Conservation (phyloP, 345 rosid species). For the Camelina neglecta region DNA sequence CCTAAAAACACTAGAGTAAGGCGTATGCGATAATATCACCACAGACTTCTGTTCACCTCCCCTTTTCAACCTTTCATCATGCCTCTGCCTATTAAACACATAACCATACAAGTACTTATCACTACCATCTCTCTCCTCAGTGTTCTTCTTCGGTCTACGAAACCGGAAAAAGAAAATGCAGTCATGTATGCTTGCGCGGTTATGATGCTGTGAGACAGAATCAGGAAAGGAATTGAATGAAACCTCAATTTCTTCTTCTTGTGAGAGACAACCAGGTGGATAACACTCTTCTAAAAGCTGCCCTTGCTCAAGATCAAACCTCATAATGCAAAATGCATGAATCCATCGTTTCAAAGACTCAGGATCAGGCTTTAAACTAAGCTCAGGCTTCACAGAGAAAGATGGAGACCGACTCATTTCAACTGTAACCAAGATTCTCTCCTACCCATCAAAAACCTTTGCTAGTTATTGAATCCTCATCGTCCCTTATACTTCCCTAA, state of each 20-base stretch:
- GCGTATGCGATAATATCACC: conserved; percentile 81
- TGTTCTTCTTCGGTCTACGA: conserved; percentile 55
- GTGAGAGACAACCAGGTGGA: conserved; percentile 68
- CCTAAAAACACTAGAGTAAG: conserved; percentile 83
- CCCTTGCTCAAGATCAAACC: conserved; percentile 97
- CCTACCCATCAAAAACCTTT: conserved; percentile 44
- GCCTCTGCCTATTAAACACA: conserved; percentile 94
- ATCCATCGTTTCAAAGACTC: conserved; percentile 80
- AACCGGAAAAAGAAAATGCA: conserved; percentile 97
- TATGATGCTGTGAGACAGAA: conserved; percentile 87
- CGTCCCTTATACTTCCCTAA: conserved; percentile 33
- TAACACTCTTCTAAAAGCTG: conserved; percentile 95
- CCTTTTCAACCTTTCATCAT: conserved; percentile 90
- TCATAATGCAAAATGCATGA: conserved; percentile 81
- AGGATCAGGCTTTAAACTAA: conserved; percentile 61
- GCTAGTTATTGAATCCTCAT: conserved; percentile 16
- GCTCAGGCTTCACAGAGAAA: conserved; percentile 74
- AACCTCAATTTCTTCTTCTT: conserved; percentile 88
- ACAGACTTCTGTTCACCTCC: conserved; percentile 99
- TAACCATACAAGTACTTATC: conserved; percentile 75
- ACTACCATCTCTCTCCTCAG: conserved; percentile 41
- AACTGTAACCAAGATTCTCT: conserved; percentile 28
- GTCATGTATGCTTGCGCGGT: conserved; percentile 91
- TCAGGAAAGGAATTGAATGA: conserved; percentile 97
- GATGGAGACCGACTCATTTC: conserved; percentile 96